phyloP scores from a whole-genome alignment of 371 early-diverging fungal genomes.

The Circinella umbellata region DNA sequence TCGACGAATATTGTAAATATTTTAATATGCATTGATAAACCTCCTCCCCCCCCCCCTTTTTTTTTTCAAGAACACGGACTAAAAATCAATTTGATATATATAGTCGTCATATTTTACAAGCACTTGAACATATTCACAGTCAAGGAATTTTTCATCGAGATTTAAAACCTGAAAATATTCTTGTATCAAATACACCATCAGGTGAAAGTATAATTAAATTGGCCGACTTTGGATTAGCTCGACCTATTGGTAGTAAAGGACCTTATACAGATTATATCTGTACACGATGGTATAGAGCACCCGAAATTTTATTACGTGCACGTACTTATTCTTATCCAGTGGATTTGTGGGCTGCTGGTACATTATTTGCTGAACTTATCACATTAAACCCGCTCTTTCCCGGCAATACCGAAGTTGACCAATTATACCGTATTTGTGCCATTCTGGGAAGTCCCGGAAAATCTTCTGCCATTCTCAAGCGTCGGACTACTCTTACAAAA shows the following conservation, averaged over 20 bases:
- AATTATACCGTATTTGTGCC: conserved; percentile 79
- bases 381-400: conserved; percentile 90
- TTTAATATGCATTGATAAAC: too few species aligned
- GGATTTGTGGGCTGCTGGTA: conserved; percentile 98
- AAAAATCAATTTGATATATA: too few species aligned
- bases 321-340: conserved; percentile 94
- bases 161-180: conserved; percentile 91
- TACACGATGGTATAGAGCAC: conserved; percentile 99
- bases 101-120: conserved; percentile 82
- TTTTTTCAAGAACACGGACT: too few species aligned
- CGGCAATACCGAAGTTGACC: conserved; percentile 92
- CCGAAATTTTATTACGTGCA: conserved; percentile 93
- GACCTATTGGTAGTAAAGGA: conserved; percentile 81
- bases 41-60: too few species aligned
- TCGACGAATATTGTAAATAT: conserved; percentile 37
- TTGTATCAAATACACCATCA: conserved; percentile 45
- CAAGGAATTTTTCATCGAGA: conserved; percentile 94
- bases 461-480: conserved; percentile 14
- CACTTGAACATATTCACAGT: conserved; percentile 90
- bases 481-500: conserved; percentile 18
- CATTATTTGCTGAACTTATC: conserved; percentile 92
- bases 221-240: conserved; percentile 94
- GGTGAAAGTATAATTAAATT: conserved; percentile 71
- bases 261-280: conserved; percentile 95
- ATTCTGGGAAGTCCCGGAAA: conserved; percentile 67